Conservation (phyloP, 352 stramenopile species). For the Globisporangium cystogenes region DNA sequence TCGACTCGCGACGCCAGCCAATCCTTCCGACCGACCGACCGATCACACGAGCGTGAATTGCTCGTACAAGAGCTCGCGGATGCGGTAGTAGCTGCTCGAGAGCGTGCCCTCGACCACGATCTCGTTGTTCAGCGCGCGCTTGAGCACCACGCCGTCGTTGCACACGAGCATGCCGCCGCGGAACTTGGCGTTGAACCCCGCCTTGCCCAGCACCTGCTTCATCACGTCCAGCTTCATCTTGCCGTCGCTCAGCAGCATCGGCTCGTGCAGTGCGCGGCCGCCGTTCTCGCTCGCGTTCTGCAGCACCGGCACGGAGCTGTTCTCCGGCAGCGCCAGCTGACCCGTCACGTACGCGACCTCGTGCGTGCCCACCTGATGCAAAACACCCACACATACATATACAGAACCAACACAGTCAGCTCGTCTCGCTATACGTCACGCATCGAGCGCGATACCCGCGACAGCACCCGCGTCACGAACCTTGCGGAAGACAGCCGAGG, state of each 20-base stretch:
- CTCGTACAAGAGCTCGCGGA: constrained; percentile 81
- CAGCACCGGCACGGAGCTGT: constrained; percentile 66
- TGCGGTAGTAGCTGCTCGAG: constrained; percentile 84
- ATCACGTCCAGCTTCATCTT: constrained; percentile 89
- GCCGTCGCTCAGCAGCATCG: constrained; percentile 81
- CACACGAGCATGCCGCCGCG: constrained; percentile 86
- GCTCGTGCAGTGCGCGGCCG: constrained; percentile 47
- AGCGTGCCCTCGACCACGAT: constrained; percentile 83
- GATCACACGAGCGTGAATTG: constrained; percentile 82
- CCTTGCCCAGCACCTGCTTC: constrained; percentile 84
- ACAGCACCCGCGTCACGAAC: constrained; percentile 18
- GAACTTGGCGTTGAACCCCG: constrained; percentile 87
- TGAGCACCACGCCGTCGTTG: constrained; percentile 86
- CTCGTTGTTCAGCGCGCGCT: constrained; percentile 83
- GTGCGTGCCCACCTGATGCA: constrained; percentile 61
- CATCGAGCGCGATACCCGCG: not conserved
- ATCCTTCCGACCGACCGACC: too few relatives aligned
- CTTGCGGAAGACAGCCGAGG: constrained; percentile 77
- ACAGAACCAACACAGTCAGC: not conserved
- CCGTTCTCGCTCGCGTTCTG: constrained; percentile 42
- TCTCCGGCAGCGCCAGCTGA: constrained; percentile 58
- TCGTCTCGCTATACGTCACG: not conserved
- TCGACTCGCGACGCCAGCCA: not conserved
- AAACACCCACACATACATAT: not conserved
- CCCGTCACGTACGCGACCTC: constrained; percentile 86